Evolutionary conservation across 2,329 filamentous ascomycete species (phyloP).

Genomic region (Zymoseptoria crescenta): DNA sequence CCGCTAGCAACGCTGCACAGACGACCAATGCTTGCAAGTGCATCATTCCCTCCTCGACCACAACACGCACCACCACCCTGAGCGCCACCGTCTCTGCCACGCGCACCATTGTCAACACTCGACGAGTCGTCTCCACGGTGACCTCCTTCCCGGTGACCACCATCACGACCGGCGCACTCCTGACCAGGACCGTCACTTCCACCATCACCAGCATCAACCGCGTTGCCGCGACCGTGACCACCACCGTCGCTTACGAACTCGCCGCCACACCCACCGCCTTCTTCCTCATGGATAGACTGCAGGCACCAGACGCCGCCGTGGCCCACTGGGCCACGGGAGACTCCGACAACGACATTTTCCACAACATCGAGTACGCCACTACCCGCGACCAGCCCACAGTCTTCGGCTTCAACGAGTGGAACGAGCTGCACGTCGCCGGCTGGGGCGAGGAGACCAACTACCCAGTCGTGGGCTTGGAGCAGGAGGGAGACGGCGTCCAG

Average conservation of each 20-base stretch:
- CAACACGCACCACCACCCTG: not conserved
- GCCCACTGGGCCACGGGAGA: not conserved
- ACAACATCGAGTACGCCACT: not conserved
- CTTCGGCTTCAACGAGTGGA: not conserved
- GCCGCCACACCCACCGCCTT: not conserved
- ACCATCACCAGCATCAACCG: not conserved
- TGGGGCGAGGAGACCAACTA: not conserved
- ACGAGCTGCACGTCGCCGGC: not conserved
- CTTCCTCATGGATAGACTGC: not conserved
- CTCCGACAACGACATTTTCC: not conserved
- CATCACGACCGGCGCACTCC: not conserved
- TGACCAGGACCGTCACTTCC: not conserved
- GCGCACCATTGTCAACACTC: not conserved
- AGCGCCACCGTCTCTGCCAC: not conserved
- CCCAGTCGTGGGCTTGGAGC: conserved; percentile 2
- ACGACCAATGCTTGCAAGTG: not conserved
- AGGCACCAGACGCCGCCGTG: not conserved
- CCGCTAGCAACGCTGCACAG: not conserved
- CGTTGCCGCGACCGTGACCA: not conserved
- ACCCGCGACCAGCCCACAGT: not conserved
- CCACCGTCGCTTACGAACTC: not conserved
- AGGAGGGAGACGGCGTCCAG: not conserved
- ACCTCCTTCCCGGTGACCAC: not conserved
- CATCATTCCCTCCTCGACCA: not conserved
- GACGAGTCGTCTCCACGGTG: not conserved